Base-by-base conservation (phyloP, 2,329 filamentous ascomycete species). In the Thelonectria rubi region DNA sequence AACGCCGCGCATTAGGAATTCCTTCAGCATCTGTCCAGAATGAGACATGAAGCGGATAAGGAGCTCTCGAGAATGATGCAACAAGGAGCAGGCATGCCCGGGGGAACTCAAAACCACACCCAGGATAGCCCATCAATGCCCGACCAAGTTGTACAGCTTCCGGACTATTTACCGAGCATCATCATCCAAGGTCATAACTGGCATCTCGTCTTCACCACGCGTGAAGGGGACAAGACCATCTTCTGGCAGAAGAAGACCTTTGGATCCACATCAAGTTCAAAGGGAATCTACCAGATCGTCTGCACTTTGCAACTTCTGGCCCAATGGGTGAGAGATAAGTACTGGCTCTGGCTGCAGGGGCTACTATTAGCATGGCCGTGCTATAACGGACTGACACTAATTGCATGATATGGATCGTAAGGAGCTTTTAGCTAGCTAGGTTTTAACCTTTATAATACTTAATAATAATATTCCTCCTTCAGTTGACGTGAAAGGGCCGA, bases 261-360 rank as follows among this genome's bases (percentile, higher is more conserved):
- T 34, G 62, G 54, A 17, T 51, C 30, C 14, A 67, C 65, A 3
- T 53, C 55, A 6, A 64, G 56, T 42, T 46, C 58, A 47, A 58
- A 37, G 43, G 63, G 65, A 1, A 60, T 67, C 18, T 67, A 67
- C 24, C 55, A 65, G 43, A 65, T 67, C 12, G 52, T 65, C 2
- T 56, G 34, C 12, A 58, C 46, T 21, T 26, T 67, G 17, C 65
- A 65, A 17, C 32, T 61, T 20, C 26, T 67, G 10, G 47, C 47
- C n/a, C 26, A 43, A 20, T 67, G 65, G 65, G 55, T 39, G 17
- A 18, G 39, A 21, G 39, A 62, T 14, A 30, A 32, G 21, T 58
- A 62, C 34, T 67, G 50, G 50, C 50, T 37, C 7, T 53, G 37
- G 50, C 37, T 53, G 18, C 34, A 10, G 12, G 12, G 34, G 12